A percentile compares a stretch with the other conserved stretches of the same genome.
Conservation (phyloP, 176 grass and related monocot species). For the Oryza brachyantha region DNA sequence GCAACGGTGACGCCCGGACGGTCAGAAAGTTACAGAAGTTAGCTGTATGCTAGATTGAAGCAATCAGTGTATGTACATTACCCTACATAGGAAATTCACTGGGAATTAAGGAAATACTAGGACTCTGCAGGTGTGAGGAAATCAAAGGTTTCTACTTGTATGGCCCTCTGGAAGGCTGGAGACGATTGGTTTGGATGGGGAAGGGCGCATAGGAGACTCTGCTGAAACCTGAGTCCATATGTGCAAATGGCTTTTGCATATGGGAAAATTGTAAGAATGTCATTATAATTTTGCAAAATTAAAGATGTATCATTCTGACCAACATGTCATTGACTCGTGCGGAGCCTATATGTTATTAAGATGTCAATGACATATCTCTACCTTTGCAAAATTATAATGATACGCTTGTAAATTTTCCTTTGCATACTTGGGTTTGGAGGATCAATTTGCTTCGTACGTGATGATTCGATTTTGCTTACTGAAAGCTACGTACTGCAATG, state of each 20-base stretch:
- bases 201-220: slow-evolving; percentile 44
- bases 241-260: slow-evolving; percentile 5
- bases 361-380: too few relatives aligned
- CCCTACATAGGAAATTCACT: slow-evolving; percentile 13
- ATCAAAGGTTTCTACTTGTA: neutral
- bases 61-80: slow-evolving; percentile 38
- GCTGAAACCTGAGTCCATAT: slow-evolving; percentile 55
- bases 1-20: slow-evolving; percentile 41
- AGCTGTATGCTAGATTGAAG: slow-evolving; percentile 18
- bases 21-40: slow-evolving; percentile 43
- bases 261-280: too few relatives aligned
- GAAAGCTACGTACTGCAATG: neutral
- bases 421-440: slow-evolving; percentile 9
- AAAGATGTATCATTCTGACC: too few relatives aligned
- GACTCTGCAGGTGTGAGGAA: slow-evolving; percentile 10
- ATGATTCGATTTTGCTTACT: slow-evolving; percentile 30
- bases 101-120: slow-evolving; percentile 12
- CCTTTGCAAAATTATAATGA: too few relatives aligned
- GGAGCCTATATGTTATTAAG: too few relatives aligned
- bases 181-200: slow-evolving; percentile 4
- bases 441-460: slow-evolving; percentile 37
- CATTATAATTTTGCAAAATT: too few relatives aligned
- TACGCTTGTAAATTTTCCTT: too few relatives aligned
- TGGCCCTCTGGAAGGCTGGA: neutral
- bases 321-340: too few relatives aligned